phyloP scores from a whole-genome alignment of 208 protist genomes.

The Leishmania gerbilli region DNA sequence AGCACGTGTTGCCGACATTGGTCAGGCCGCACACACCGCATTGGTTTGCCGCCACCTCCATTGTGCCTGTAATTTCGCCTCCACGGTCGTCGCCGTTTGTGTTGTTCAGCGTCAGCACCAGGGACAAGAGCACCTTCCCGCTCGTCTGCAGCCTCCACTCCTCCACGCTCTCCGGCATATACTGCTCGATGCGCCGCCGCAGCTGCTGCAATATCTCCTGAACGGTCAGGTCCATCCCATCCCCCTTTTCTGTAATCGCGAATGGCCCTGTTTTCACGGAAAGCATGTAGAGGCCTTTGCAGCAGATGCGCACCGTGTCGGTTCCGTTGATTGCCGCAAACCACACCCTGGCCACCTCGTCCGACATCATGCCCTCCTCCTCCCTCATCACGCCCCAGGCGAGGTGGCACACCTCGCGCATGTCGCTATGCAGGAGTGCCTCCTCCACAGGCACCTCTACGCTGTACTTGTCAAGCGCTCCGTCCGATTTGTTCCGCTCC shows the following conservation, averaged over 20 bases:
- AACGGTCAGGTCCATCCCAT: slow-evolving; percentile 36
- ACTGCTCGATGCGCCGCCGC: slow-evolving; percentile 19
- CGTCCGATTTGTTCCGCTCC: slow-evolving; percentile 15
- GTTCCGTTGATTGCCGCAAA: slow-evolving; percentile 38
- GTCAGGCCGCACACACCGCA: slow-evolving; percentile 77
- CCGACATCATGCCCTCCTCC: slow-evolving; percentile 36
- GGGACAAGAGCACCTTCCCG: slow-evolving; percentile 22
- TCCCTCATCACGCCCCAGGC: slow-evolving; percentile 30
- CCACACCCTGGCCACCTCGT: slow-evolving; percentile 33
- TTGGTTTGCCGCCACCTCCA: slow-evolving; percentile 28
- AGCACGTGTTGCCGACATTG: slow-evolving; percentile 94
- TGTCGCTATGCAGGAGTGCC: slow-evolving; percentile 39
- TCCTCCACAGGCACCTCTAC: slow-evolving; percentile 42
- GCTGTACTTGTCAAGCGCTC: slow-evolving; percentile 18
- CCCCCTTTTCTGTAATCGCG: slow-evolving; percentile 13
- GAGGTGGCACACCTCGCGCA: slow-evolving; percentile 51
- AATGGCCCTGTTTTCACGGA: slow-evolving; percentile 12
- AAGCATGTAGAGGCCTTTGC: slow-evolving; percentile 26
- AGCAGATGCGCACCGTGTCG: slow-evolving; percentile 28
- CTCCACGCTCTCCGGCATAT: slow-evolving; percentile 21
- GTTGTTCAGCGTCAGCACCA: slow-evolving; percentile 30
- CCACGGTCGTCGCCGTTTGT: slow-evolving; percentile 21
- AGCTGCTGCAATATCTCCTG: slow-evolving; percentile 29
- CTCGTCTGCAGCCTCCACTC: slow-evolving; percentile 16
- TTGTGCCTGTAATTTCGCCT: slow-evolving; percentile 30